phyloP scores from a whole-genome alignment of 352 stramenopile genomes.

The Phytophthora tubulina region DNA sequence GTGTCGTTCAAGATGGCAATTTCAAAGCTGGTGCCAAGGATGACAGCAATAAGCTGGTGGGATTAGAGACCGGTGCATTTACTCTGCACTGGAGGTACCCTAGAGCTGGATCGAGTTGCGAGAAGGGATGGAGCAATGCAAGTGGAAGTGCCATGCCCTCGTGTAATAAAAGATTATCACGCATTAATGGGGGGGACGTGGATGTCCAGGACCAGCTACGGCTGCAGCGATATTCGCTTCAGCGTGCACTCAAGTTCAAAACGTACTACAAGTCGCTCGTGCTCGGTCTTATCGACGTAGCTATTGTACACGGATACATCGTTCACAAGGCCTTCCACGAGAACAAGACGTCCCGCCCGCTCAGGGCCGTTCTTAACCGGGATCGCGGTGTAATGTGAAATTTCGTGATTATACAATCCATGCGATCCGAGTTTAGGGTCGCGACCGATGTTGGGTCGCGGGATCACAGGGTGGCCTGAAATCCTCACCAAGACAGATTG shows the following conservation, averaged over 20 bases:
- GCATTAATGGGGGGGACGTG: slow-evolving; percentile 20
- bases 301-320: slow-evolving; percentile 37
- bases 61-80: slow-evolving; percentile 21
- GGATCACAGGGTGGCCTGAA: too few relatives aligned
- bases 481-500: too few relatives aligned
- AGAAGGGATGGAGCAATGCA: neutral
- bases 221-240: slow-evolving; percentile 25
- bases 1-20: slow-evolving; percentile 1
- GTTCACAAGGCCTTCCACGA: slow-evolving; percentile 25
- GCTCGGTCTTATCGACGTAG: slow-evolving; percentile 29
- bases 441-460: too few relatives aligned
- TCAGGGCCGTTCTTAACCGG: neutral
- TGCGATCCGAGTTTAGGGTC: too few relatives aligned
- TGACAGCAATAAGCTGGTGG: slow-evolving; percentile 25
- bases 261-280: slow-evolving; percentile 38
- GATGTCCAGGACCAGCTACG: slow-evolving; percentile 13
- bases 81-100: slow-evolving; percentile 10
- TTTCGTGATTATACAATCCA: too few relatives aligned
- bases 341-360: slow-evolving; percentile 6
- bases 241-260: slow-evolving; percentile 11
- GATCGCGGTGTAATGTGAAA: too few relatives aligned
- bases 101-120: slow-evolving; percentile 4
- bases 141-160: slow-evolving; percentile 5
- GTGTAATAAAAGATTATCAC: slow-evolving; percentile 26
- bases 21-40: slow-evolving; percentile 7